Evolutionary conservation across 169 alveolate genomes (phyloP).

Genomic region (Plasmodium cynomolgi): DNA sequence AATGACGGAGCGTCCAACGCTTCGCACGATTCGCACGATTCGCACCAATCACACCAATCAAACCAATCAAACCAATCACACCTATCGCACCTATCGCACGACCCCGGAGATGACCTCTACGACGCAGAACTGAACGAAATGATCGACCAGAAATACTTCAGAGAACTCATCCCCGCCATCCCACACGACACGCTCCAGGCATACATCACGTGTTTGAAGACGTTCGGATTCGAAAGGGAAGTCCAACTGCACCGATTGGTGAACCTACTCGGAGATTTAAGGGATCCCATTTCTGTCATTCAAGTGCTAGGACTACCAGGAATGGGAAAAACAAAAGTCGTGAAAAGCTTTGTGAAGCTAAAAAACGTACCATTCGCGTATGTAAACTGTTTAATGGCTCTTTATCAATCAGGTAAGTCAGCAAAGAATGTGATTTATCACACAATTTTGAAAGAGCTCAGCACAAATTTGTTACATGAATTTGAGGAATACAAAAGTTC

Average conservation of each 20-base stretch:
- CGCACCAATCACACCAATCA: not conserved
- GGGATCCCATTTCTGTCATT: constrained; percentile 72
- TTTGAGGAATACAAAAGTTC: constrained; percentile 55
- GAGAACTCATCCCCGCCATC: constrained; percentile 68
- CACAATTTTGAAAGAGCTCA: constrained; percentile 60
- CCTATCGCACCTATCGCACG: not conserved
- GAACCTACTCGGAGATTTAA: constrained; percentile 55
- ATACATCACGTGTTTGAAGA: constrained; percentile 61
- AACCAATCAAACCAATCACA: no score
- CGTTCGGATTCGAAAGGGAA: constrained; percentile 74
- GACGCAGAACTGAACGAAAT: constrained; percentile 71
- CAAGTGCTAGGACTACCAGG: constrained; percentile 73
- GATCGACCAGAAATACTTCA: constrained; percentile 54
- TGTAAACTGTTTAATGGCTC: constrained; percentile 75
- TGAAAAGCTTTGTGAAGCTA: constrained; percentile 37
- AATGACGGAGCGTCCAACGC: not conserved
- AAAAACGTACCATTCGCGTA: constrained; percentile 71
- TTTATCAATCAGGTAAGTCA: constrained; percentile 72
- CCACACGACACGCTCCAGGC: constrained; percentile 61
- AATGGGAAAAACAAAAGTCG: constrained; percentile 76
- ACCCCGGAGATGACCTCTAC: not conserved
- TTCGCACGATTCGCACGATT: not conserved
- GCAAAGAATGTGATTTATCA: constrained; percentile 73
- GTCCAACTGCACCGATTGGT: constrained; percentile 66
- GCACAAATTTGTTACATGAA: constrained; percentile 52